Conservation (phyloP, 2,329 filamentous ascomycete genomes). For the Zasmidium angulare region DNA sequence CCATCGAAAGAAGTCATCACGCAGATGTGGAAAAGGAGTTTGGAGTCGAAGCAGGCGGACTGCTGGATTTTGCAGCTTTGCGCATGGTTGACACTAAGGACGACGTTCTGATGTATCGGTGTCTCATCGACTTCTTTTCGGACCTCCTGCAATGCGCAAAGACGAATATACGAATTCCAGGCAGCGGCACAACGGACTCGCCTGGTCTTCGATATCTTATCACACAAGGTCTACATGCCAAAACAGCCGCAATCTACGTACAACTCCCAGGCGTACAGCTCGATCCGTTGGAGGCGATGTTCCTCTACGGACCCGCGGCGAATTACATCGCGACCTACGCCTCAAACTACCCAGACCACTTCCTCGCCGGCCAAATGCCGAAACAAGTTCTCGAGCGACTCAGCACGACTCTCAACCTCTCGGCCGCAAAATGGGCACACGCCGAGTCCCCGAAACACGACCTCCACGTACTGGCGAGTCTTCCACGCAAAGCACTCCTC, state of each 20-base stretch:
- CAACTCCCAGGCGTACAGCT: constrained; percentile 46
- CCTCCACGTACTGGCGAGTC: constrained; percentile 56
- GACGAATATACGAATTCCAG: constrained; percentile 1
- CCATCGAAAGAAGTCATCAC: constrained; percentile 52
- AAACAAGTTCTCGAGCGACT: constrained; percentile 51
- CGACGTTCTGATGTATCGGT: constrained; percentile 62
- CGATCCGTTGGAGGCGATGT: constrained; percentile 53
- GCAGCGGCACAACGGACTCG: constrained; percentile 14
- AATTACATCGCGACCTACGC: constrained; percentile 60
- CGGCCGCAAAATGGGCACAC: constrained; percentile 52
- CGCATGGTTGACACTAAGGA: constrained; percentile 57
- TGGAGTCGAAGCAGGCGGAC: constrained; percentile 34
- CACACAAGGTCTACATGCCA: constrained; percentile 50
- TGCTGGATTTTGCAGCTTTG: constrained; percentile 56
- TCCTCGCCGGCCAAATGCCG: constrained; percentile 48
- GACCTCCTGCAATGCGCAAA: constrained; percentile 44
- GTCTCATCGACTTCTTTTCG: constrained; percentile 57
- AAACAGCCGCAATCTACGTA: constrained; percentile 52
- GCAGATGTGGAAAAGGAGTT: constrained; percentile 51
- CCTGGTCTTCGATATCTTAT: constrained; percentile 53
- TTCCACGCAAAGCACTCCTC: constrained; percentile 55
- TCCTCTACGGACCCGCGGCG: constrained; percentile 56
- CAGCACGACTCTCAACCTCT: constrained; percentile 45
- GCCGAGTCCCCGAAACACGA: constrained; percentile 56
- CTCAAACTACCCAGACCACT: constrained; percentile 55